Conservation (phyloP, 805 yeast species). For the Sugiyamaella americana region DNA sequence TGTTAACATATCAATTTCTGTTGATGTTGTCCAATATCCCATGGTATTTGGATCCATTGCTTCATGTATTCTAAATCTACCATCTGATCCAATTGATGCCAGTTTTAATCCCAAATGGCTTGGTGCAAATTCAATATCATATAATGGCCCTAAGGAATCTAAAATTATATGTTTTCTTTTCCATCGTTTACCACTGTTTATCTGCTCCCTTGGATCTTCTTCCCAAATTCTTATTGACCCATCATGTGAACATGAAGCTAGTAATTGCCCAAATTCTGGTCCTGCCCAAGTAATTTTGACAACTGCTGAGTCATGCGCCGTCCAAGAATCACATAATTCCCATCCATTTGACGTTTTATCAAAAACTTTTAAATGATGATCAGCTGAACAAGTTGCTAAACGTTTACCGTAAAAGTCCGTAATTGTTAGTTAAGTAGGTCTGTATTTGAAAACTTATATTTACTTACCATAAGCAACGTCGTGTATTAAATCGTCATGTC, state of each 20-base stretch:
- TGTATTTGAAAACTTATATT: background rate
- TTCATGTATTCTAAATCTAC: constrained; percentile 77
- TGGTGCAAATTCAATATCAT: constrained; percentile 87
- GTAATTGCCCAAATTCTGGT: constrained; percentile 83
- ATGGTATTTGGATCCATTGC: constrained; percentile 86
- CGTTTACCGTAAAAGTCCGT: constrained; percentile 88
- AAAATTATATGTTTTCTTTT: constrained; percentile 64
- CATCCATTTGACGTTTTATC: constrained; percentile 54
- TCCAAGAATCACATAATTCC: constrained; percentile 85
- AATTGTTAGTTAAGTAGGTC: constrained; percentile 8
- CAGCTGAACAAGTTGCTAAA: constrained; percentile 91
- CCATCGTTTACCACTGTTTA: constrained; percentile 83
- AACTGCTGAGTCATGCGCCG: constrained; percentile 87
- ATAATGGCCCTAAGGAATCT: constrained; percentile 83
- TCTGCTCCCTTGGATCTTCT: constrained; percentile 72
- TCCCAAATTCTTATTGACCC: constrained; percentile 88
- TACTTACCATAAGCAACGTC: constrained; percentile 67
- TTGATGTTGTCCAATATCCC: constrained; percentile 69
- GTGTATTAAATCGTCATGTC: constrained; percentile 89
- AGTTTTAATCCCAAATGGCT: constrained; percentile 71
- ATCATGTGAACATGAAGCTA: constrained; percentile 88
- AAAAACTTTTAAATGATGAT: constrained; percentile 87
- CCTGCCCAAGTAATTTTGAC: constrained; percentile 86
- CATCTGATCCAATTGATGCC: constrained; percentile 87
- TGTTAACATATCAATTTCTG: constrained; percentile 55